Evolutionary conservation across 2,329 filamentous ascomycete genomes (phyloP), one percentile per base, ranked within the genome.

Genomic region (Tolypocladium pustulatum): DNA sequence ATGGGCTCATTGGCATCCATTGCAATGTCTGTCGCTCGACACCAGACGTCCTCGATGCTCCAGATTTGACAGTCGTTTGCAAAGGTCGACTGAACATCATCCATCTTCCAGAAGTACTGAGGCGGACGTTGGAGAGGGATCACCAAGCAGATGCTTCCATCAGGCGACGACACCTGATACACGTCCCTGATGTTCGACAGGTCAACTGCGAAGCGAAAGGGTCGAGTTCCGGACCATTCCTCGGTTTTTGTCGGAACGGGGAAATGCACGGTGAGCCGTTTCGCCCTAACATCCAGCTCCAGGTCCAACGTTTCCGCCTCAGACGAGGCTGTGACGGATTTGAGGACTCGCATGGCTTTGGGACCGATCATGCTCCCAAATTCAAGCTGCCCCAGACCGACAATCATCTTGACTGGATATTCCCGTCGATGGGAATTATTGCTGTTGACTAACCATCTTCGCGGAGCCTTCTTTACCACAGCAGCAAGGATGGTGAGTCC

Each of bases 351-450:
- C 78, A 91, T 84, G 0, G 75, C 74, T 3, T 72, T 73, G 5
- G 81, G 77, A 1, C 77, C 71, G 1, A 79, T 64, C 72, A 84
- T 77, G 46, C 84, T 75, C 0, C 89, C 88, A 63, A 91, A 87
- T 22, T 84, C 78, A 1, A 91, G 65, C 0, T 72, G 73, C 1
- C 68, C 64, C 3, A 80, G 74, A 1, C 69, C 65, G 1, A 85
- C 62, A 20, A 67, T 74, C 69, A 81, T 71, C 25, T 66, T 67
- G 27, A 67, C 60, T 1, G 71, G 69, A 51, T 73, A 72, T 7
- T 41, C 54, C 7, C 65, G 62, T 4, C 64, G 63, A 12, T 54
- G 51, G 20, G 57, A 61, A 30, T 65, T 57, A 1, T 61, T 65
- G 27, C 64, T 68, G 46, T 55, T 56, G 27, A 67, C 30, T 10